Conservation (phyloP, 345 rosid genomes). For the Euphorbia lathyris region DNA sequence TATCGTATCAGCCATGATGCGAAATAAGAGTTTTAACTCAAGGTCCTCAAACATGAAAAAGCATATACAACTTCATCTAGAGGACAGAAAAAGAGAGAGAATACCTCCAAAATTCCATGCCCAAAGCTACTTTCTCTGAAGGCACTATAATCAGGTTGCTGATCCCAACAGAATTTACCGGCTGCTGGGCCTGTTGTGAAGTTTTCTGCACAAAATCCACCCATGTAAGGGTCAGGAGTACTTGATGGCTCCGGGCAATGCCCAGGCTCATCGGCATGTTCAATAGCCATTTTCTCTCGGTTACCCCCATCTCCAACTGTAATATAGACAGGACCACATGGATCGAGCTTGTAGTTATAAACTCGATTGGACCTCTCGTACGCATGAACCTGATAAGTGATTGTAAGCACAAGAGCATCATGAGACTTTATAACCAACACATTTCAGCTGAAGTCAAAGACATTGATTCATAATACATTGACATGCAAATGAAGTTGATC, state of each 20-base stretch:
- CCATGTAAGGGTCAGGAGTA: conserved; percentile 47
- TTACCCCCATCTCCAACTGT: conserved; percentile 80
- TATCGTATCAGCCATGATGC: too few species aligned
- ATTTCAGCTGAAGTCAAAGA: background rate
- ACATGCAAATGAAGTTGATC: background rate
- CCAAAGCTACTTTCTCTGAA: conserved; percentile 91
- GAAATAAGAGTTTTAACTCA: too few species aligned
- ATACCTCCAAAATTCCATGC: conserved; percentile 91
- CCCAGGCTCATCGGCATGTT: conserved; percentile 85
- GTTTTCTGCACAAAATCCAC: conserved; percentile 69
- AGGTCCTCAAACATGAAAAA: background rate
- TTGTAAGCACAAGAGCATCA: background rate
- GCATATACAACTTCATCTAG: background rate
- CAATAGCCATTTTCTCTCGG: conserved; percentile 56
- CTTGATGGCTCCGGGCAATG: conserved; percentile 64
- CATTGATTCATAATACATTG: background rate
- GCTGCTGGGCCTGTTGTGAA: conserved; percentile 65
- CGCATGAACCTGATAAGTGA: conserved; percentile 64
- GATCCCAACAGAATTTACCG: conserved; percentile 85
- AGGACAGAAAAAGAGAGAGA: conserved; percentile 1
- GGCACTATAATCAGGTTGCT: conserved; percentile 89
- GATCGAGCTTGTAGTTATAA: conserved; percentile 74
- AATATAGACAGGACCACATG: conserved; percentile 77
- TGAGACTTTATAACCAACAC: background rate
- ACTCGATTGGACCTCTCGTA: conserved; percentile 93